Conservation (phyloP, 495 filamentous ascomycete species). For the Recurvomyces mirabilis region DNA sequence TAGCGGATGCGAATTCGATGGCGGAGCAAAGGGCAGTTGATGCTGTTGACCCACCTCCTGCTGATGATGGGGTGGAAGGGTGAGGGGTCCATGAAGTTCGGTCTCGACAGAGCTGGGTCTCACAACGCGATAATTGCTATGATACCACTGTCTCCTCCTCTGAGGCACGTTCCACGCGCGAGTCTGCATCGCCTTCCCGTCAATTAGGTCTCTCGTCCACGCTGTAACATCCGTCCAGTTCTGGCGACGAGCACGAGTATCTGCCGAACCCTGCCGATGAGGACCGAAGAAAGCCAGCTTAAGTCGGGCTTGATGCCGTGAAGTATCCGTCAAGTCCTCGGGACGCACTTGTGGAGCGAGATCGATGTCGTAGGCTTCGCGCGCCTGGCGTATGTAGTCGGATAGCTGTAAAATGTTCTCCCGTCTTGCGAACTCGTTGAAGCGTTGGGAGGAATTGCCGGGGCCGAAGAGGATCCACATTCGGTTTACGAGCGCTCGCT, state of each 20-base stretch:
- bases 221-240: neutral
- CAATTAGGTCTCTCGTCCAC: neutral
- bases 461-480: constrained; percentile 41
- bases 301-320: neutral
- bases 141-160: neutral
- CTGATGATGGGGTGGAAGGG: too few relatives aligned
- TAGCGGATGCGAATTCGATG: constrained; percentile 28
- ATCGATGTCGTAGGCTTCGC: constrained; percentile 21
- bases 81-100: too few relatives aligned
- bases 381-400: constrained; percentile 21
- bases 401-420: constrained; percentile 11
- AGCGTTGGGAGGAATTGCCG: constrained; percentile 21
- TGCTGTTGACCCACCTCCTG: too few relatives aligned
- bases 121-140: neutral
- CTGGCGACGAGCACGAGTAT: too few relatives aligned
- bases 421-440: constrained; percentile 23
- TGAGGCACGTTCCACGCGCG: neutral
- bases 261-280: neutral
- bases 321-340: neutral
- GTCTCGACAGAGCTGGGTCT: too few relatives aligned
- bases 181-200: neutral
- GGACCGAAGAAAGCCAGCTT: constrained; percentile 12
- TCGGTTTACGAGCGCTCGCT: constrained; percentile 37
- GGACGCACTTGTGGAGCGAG: neutral
- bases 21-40: constrained; percentile 20